A percentile compares a stretch with the other conserved stretches of the same genome.
phyloP scores from a whole-genome alignment of 805 yeast genomes.

The baker's yeast (Saccharomyces cerevisiae) region DNA sequence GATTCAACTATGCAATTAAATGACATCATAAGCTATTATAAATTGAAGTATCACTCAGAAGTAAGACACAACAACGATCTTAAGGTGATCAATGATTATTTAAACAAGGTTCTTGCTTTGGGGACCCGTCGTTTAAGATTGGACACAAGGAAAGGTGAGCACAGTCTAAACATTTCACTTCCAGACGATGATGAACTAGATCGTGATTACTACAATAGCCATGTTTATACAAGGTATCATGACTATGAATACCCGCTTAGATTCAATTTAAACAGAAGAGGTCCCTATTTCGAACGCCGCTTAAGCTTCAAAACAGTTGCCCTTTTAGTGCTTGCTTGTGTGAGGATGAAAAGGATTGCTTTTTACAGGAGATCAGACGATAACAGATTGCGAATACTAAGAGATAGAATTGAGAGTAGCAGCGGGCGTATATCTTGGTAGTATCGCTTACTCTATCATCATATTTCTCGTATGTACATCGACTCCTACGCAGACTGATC shows the following conservation, averaged over 20 bases:
- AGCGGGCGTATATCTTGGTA: constrained; percentile 23
- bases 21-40: constrained; percentile 22
- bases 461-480: background rate
- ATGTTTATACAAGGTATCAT: background rate
- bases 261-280: background rate
- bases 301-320: constrained; percentile 26
- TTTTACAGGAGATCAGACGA: constrained; percentile 21
- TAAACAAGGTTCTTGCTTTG: constrained; percentile 26
- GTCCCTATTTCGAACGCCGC: constrained; percentile 1
- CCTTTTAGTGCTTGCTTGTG: constrained; percentile 23
- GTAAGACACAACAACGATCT: constrained; percentile 27
- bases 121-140: constrained; percentile 24
- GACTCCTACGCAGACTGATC: background rate
- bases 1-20: background rate
- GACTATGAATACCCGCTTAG: background rate
- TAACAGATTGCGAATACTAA: constrained; percentile 19
- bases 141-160: constrained; percentile 8
- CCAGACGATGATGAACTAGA: constrained; percentile 18
- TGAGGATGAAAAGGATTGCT: constrained; percentile 23
- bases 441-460: background rate
- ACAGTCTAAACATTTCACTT: constrained; percentile 1
- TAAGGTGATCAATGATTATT: constrained; percentile 26
- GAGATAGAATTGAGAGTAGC: constrained; percentile 21
- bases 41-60: constrained; percentile 26
- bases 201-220: background rate